Base-by-base conservation (phyloP, 352 stramenopile species). In the Globisporangium paroecandrum region DNA sequence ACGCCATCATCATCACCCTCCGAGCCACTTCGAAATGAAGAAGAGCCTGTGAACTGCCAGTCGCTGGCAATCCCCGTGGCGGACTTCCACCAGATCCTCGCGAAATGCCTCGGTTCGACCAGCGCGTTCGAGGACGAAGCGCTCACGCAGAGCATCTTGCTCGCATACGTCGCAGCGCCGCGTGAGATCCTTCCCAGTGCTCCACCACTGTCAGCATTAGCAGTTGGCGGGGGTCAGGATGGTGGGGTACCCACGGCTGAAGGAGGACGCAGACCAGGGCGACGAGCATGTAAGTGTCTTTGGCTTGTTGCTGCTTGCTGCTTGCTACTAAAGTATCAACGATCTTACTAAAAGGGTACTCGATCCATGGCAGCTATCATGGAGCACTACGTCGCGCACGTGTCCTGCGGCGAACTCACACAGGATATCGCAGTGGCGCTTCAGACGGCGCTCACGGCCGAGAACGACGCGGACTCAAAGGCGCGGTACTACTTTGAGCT, bases 401-500 rank as follows among this genome's bases (percentile, higher is more conserved):
- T 74, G 18, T 55, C 72, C 20, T 68, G 69, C 13, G 65, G 66
- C 2, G 71, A 76, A 49, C 64, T 83, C 7, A 43, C 70, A 5
- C 69, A 78, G 59, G 76, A 80, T 66, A 47, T 80, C 0, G 73
- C 76, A 8, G 73, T 76, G 24, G 66, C 69, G 29, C 61, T 83
- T 22, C 76, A 77, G 55, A 71, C 43, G 3, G 57, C 57, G 18
- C 62, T 70, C 47, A 67, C 58, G 9, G 66, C 61, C 10, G 72
- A 76, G 9, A 49, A 59, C 22, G 72, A 79, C 63, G 53, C 62
- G 7, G 75, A 79, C 15, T 68, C 67, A 29, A 78, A 80, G 46
- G 76, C 73, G 15, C 73, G 69, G 9, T 83, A 73, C 71, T 78
- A 77, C 69, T 83, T 83, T 57, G 70, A 77, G 67, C 66, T 76